These are phyloP conservation scores for Talaromyces rugulosus DNA, from an alignment of 2,329 filamentous ascomycete genomes.

Conservation along the genomic window DNA sequence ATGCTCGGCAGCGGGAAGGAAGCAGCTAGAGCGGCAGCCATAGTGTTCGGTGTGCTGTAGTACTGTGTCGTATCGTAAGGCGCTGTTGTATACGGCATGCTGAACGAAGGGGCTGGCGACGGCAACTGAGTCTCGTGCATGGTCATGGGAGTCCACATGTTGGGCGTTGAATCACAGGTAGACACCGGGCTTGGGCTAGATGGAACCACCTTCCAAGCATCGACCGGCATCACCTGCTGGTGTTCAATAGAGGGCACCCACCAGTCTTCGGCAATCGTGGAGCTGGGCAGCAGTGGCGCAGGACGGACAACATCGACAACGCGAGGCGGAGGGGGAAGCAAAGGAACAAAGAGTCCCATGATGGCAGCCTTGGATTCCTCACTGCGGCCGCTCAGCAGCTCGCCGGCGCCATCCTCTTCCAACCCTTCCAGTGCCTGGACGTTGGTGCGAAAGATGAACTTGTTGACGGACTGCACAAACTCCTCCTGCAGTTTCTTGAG, in stretches of 20 bases:
- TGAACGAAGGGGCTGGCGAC: constrained; percentile 76
- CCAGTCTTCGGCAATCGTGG: constrained; percentile 67
- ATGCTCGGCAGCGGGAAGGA: constrained; percentile 80
- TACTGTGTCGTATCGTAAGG: constrained; percentile 58
- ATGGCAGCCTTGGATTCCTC: constrained; percentile 90
- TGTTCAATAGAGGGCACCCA: constrained; percentile 72
- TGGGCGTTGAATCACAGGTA: constrained; percentile 66
- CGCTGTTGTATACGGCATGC: constrained; percentile 69
- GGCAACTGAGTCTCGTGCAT: constrained; percentile 69
- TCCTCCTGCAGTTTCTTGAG: constrained; percentile 97
- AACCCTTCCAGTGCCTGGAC: constrained; percentile 88
- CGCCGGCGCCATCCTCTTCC: constrained; percentile 92
- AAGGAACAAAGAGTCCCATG: constrained; percentile 75
- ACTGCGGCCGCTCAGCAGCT: constrained; percentile 84
- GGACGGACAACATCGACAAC: constrained; percentile 87
- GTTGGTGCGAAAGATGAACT: constrained; percentile 88
- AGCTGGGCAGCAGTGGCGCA: constrained; percentile 79
- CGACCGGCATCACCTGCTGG: constrained; percentile 59
- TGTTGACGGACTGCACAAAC: constrained; percentile 94
- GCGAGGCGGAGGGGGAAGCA: constrained; percentile 78
- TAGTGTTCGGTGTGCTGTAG: constrained; percentile 74
- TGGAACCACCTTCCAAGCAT: constrained; percentile 85
- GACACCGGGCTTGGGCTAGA: constrained; percentile 75
- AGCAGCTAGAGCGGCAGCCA: constrained; percentile 61
- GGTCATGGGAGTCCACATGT: constrained; percentile 75